Percentiles rank a stretch among this genome's conserved stretches.
Evolutionary conservation across 2,329 filamentous ascomycete genomes (phyloP).

Genomic region (Alternaria ventricosa): DNA sequence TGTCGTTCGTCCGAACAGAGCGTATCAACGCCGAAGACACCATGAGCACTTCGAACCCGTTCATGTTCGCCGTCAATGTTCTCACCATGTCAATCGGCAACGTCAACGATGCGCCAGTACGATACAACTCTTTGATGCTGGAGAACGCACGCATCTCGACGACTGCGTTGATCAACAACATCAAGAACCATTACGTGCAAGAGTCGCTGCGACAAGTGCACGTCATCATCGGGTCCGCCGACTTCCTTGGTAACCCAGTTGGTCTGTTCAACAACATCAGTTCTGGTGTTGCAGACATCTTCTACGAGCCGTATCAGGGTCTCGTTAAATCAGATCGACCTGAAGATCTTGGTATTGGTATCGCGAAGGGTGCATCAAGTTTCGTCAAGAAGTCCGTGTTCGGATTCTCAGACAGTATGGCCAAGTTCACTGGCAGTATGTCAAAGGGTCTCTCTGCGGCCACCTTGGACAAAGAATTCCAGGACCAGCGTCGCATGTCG

Average conservation of each 20-base stretch:
- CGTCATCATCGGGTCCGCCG: constrained; percentile 94
- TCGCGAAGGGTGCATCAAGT: constrained; percentile 94
- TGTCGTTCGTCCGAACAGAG: constrained; percentile 97
- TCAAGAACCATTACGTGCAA: constrained; percentile 95
- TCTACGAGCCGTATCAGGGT: constrained; percentile 98
- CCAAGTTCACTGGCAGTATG: constrained; percentile 95
- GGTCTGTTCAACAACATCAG: constrained; percentile 98
- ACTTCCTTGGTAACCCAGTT: constrained; percentile 97
- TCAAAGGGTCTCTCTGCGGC: constrained; percentile 95
- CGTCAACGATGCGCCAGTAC: constrained; percentile 95
- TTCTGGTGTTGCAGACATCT: constrained; percentile 95
- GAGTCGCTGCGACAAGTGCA: constrained; percentile 96
- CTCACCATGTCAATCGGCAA: constrained; percentile 99
- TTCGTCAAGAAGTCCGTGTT: constrained; percentile 99
- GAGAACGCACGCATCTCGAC: constrained; percentile 95
- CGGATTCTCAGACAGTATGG: constrained; percentile 95
- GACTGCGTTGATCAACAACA: constrained; percentile 80
- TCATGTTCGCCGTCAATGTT: constrained; percentile 99
- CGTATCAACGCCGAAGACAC: constrained; percentile 96
- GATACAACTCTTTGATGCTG: constrained; percentile 89
- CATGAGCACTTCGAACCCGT: constrained; percentile 82
- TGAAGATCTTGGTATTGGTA: constrained; percentile 91
- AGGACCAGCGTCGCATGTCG: constrained; percentile 93
- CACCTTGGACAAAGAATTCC: constrained; percentile 97
- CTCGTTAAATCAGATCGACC: constrained; percentile 95